Base-by-base conservation (phyloP, 192 early-diverging fungal genomes). In the Bifiguratus adelaidae region DNA sequence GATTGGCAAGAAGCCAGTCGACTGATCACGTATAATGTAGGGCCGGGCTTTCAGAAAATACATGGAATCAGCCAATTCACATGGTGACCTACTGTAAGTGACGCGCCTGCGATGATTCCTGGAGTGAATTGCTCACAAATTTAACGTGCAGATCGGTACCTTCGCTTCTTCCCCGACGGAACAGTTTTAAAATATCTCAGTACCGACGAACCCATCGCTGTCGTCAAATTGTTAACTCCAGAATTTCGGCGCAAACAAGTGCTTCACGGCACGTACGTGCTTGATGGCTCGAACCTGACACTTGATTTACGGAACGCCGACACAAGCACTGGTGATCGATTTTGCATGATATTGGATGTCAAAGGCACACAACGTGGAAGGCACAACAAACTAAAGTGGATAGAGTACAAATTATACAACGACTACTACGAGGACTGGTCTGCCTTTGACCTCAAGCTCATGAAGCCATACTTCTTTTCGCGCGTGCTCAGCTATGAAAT, bases 31-130 rank as follows among this genome's bases (percentile, higher is more conserved):
- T 29, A 35, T 37, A 19, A 27, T 29, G 7, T 45, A 55, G 63
- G 23, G 50, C 53, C 27, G 66, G 61, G 1, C 36, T 40, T 18
- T 48, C 53, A 36, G 61, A 68, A 22, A 64, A 35, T 20, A 7
- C 42, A 6, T 64, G 61, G 66, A 45, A 52, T 41, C 61, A 63
- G 35, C 57, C 57, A 1, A 51, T 68, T 38, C 66, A 68, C 38
- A 12, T 71, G 9, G 56, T 71, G 8, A 68, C 61, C 4, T 71
- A 71, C 52, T 56, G n/a, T n/a, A n/a, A n/a, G n/a, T n/a, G n/a
- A n/a, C n/a, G n/a, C n/a, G n/a, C n/a, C n/a, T n/a, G n/a, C n/a
- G n/a, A n/a, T n/a, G n/a, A n/a, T n/a, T n/a, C n/a, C n/a, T n/a
- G n/a, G n/a, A n/a, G n/a, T n/a, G n/a, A n/a, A n/a, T n/a, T n/a